A percentile compares a stretch with the other conserved stretches of the same genome.
These are phyloP conservation scores for Maudiozyma bulderi DNA, from an alignment of 805 yeast species.

Conservation along the genomic window DNA sequence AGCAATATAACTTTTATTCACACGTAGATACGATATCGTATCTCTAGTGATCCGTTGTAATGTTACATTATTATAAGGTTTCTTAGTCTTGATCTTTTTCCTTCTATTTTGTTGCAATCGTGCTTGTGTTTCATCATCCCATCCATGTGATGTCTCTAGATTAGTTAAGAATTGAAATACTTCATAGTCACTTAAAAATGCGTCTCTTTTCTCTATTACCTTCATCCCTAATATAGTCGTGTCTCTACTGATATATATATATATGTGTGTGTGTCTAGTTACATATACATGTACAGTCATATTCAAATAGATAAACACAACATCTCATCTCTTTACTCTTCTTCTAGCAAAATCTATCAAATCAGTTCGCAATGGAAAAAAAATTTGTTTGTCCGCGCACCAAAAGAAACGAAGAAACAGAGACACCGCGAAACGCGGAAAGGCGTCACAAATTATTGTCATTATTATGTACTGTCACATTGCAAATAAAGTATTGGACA, in stretches of 20 bases:
- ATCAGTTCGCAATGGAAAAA: too few relatives aligned
- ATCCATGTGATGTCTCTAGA: constrained; percentile 31
- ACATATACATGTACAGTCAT: too few relatives aligned
- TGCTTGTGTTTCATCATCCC: constrained; percentile 23
- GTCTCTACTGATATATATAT: background rate
- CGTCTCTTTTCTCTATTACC: constrained; percentile 39
- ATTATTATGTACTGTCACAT: too few relatives aligned
- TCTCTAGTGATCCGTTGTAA: constrained; percentile 30
- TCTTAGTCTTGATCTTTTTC: constrained; percentile 20
- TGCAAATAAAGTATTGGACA: too few relatives aligned
- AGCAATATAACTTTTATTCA: constrained; percentile 12
- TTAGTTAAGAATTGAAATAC: constrained; percentile 40
- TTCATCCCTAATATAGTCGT: constrained; percentile 25
- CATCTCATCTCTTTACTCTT: too few relatives aligned
- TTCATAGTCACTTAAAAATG: constrained; percentile 50
- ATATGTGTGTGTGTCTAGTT: too few relatives aligned
- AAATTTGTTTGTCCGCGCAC: too few relatives aligned
- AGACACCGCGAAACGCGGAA: too few relatives aligned
- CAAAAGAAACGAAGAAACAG: too few relatives aligned
- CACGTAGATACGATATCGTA: constrained; percentile 20
- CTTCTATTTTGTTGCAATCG: constrained; percentile 13
- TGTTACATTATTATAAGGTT: constrained; percentile 28
- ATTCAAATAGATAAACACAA: too few relatives aligned
- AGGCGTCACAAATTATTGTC: too few relatives aligned
- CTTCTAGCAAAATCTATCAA: too few relatives aligned